Evolutionary conservation across 139 green algal genomes (phyloP).

Genomic region (Bryopsis sp.): DNA sequence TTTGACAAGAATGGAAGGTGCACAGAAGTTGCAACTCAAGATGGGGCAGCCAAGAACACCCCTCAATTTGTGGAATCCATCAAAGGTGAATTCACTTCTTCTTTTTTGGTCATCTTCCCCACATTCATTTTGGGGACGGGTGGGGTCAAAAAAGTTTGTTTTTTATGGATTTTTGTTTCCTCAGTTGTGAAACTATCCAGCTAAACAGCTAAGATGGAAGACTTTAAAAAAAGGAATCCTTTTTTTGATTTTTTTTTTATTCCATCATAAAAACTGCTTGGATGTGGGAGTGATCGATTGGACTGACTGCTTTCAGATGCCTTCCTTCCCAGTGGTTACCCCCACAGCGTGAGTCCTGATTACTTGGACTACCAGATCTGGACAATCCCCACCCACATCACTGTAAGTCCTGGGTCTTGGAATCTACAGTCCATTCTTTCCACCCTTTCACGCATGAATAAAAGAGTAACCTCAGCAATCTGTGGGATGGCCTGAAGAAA

Average conservation of each 20-base stretch:
- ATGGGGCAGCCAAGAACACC: too few relatives aligned
- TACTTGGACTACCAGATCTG: conserved; percentile 76
- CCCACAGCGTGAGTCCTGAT: conserved; percentile 52
- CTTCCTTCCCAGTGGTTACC: conserved; percentile 68
- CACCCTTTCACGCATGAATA: conserved; percentile 14
- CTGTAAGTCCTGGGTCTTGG: conserved; percentile 17
- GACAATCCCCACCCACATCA: conserved; percentile 60
- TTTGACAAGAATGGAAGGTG: too few relatives aligned
- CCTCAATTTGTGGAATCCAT: too few relatives aligned
- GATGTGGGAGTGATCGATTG: not conserved
- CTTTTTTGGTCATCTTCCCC: too few relatives aligned
- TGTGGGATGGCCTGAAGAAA: too few relatives aligned
- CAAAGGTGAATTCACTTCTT: too few relatives aligned
- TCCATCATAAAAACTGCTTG: not conserved
- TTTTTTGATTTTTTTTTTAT: too few relatives aligned
- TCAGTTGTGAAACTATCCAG: not conserved
- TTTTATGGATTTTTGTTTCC: not conserved
- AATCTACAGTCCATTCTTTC: not conserved
- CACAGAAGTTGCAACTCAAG: too few relatives aligned
- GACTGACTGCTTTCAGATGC: conserved; percentile 18
- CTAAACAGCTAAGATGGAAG: not conserved
- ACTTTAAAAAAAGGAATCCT: too few relatives aligned
- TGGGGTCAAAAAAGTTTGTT: not conserved
- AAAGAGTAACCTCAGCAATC: too few relatives aligned
- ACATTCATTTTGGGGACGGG: too few relatives aligned